Evolutionary conservation across 768 basidiomycete species (phyloP).

Genomic region (Xerocomellus amylosporus): DNA sequence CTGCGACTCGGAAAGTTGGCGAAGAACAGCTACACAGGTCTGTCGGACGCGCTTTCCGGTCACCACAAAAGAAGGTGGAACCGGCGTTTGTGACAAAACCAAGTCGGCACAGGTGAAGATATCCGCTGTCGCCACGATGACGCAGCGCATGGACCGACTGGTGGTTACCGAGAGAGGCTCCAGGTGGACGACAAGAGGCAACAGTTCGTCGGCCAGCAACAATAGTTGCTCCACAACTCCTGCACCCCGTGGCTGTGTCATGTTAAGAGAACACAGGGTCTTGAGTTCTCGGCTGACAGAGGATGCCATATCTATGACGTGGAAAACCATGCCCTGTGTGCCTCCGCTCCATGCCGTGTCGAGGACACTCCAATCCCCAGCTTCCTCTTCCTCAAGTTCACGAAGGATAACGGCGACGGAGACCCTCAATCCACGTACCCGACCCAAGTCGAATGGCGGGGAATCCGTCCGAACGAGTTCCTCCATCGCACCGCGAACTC

Average conservation of each 20-base stretch:
- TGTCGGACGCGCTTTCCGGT: conserved; percentile 43
- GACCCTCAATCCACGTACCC: conserved; percentile 60
- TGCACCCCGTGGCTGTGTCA: conserved; percentile 36
- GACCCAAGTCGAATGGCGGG: conserved; percentile 41
- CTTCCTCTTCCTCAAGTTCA: conserved; percentile 49
- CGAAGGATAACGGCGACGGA: conserved; percentile 55
- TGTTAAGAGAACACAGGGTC: conserved; percentile 45
- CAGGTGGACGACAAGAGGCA: conserved; percentile 50
- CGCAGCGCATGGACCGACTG: conserved; percentile 44
- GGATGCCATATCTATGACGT: conserved; percentile 51
- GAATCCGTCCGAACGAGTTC: conserved; percentile 42
- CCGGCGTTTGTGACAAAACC: conserved; percentile 41
- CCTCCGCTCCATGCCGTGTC: conserved; percentile 61
- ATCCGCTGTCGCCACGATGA: conserved; percentile 48
- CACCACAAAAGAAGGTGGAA: conserved; percentile 13
- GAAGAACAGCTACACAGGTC: conserved; percentile 51
- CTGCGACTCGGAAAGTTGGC: conserved; percentile 35
- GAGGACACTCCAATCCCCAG: conserved; percentile 54
- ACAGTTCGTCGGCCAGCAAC: conserved; percentile 48
- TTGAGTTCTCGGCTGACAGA: conserved; percentile 53
- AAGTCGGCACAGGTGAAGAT: conserved; percentile 54
- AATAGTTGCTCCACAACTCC: conserved; percentile 55
- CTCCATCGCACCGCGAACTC: conserved; percentile 59
- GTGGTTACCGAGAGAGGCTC: conserved; percentile 47
- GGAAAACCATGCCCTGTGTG: conserved; percentile 53